Evolutionary conservation across 2,329 filamentous ascomycete species (phyloP), one percentile per base, ranked within the genome.

Genomic region (Aureobasidium uvarum): DNA sequence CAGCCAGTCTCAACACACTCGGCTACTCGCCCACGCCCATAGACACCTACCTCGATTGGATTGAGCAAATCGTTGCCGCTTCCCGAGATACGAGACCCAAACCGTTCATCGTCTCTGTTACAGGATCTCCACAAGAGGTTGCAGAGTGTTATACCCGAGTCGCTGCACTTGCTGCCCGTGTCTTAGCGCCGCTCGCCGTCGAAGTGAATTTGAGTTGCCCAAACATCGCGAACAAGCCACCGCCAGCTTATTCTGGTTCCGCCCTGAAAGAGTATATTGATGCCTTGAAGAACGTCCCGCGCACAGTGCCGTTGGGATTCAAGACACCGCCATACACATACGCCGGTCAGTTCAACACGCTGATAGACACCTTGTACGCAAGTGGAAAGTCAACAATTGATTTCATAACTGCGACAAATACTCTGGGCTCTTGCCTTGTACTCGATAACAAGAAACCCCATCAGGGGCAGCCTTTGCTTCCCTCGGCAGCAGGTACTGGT

Each of bases 201-300:
- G 90, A 94, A 75, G 80, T 93, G 71, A 94, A 94, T 72, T 83
- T 93, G 36, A 89, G 85, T 38, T 93, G 90, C 70, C 90, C 90
- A 0, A 93, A 94, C 71, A 92, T 93, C 58, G 81, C 83, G 0
- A 78, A 79, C 20, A 83, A 83, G 54, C 86, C 89, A 0, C 90
- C 90, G 0, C 89, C 90, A 6, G 90, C 90, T 0, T 93, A 92
- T 73, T 81, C 84, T 8, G 75, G 79, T 0, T 68, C 69, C 0
- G 78, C 81, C 0, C 73, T 93, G 2, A 68, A 73, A 0, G 74
- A 76, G 5, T 92, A 91, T 67, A 76, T 93, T 1, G 68, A 70
- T 1, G 76, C 77, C 0, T 75, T 89, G 68, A 73, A 3, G 76
- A 23, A 18, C 1, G 16, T 58, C 18, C 33, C 28, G 1, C 36